A percentile compares a stretch with the other conserved stretches of the same genome.
phyloP scores from a whole-genome alignment of 768 basidiomycete genomes.

The Mycena metata region DNA sequence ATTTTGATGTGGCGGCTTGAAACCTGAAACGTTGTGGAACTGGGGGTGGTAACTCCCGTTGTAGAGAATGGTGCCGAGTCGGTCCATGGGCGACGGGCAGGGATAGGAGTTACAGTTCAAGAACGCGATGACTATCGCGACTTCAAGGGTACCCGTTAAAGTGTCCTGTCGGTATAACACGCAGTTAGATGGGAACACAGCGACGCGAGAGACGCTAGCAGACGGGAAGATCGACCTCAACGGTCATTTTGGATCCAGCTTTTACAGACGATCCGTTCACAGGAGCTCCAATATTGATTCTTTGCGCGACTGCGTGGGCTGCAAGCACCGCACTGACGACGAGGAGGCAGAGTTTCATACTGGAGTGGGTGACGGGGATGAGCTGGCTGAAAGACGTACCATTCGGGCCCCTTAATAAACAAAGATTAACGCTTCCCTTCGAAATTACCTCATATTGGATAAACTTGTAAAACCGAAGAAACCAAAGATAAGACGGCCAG shows the following conservation, averaged over 20 bases:
- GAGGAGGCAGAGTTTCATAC: constrained; percentile 24
- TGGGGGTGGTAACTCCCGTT: constrained; percentile 45
- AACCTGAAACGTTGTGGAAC: constrained; percentile 20
- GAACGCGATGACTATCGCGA: constrained; percentile 50
- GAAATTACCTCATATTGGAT: too few relatives aligned
- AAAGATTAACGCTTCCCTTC: too few relatives aligned
- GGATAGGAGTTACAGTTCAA: constrained; percentile 38
- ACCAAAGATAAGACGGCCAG: too few relatives aligned
- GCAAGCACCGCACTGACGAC: constrained; percentile 38
- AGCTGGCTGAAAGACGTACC: not conserved
- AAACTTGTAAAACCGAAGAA: too few relatives aligned
- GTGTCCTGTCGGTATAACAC: constrained; percentile 40
- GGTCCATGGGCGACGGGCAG: constrained; percentile 38
- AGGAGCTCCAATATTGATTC: constrained; percentile 49
- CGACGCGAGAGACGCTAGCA: constrained; percentile 22
- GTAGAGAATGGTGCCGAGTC: constrained; percentile 49
- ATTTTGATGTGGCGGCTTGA: constrained; percentile 15
- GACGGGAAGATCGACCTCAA: constrained; percentile 51
- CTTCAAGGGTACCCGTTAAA: constrained; percentile 47
- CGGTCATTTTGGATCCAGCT: constrained; percentile 47
- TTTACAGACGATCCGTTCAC: constrained; percentile 38
- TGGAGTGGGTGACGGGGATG: not conserved
- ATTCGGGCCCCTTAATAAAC: not conserved
- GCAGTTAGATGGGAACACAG: not conserved
- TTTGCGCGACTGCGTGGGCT: constrained; percentile 45